phyloP scores from a whole-genome alignment of 768 basidiomycete species.

The Trametes coccinea region DNA sequence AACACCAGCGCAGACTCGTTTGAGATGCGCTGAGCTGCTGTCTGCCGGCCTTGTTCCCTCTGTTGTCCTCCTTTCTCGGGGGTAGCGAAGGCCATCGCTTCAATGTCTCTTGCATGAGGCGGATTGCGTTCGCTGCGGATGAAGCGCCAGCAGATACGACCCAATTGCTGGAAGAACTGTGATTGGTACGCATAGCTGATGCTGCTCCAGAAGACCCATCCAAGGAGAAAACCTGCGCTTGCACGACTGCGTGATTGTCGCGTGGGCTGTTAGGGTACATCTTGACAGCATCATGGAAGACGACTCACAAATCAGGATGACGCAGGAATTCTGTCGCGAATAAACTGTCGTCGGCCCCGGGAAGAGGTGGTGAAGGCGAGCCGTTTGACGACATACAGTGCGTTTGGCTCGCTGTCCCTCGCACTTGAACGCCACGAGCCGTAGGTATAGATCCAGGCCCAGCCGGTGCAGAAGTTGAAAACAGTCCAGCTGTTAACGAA shows the following conservation, averaged over 20 bases:
- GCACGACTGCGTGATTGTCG: constrained; percentile 31
- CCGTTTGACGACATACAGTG: no score
- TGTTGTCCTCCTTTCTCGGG: no score
- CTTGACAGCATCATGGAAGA: not conserved
- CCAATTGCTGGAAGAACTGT: constrained; percentile 10
- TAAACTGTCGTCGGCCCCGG: constrained; percentile 16
- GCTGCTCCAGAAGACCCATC: constrained; percentile 42
- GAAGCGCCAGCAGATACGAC: constrained; percentile 11
- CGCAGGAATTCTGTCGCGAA: constrained; percentile 29
- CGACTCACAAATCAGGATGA: constrained; percentile 38
- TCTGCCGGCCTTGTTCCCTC: not conserved
- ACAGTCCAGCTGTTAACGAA: constrained; percentile 25
- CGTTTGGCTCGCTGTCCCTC: no score
- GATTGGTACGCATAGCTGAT: constrained; percentile 24
- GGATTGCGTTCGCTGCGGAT: not conserved
- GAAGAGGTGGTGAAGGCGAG: not conserved
- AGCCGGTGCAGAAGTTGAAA: not conserved
- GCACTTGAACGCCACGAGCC: no score
- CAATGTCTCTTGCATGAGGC: not conserved
- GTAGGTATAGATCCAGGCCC: not conserved
- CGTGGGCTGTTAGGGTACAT: not conserved
- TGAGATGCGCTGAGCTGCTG: constrained; percentile 10
- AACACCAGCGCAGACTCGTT: constrained; percentile 29
- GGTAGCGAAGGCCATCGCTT: not conserved
- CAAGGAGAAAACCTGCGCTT: constrained; percentile 41